Conservation (phyloP, 2,329 filamentous ascomycete species). For the Coniosporium uncinatum region DNA sequence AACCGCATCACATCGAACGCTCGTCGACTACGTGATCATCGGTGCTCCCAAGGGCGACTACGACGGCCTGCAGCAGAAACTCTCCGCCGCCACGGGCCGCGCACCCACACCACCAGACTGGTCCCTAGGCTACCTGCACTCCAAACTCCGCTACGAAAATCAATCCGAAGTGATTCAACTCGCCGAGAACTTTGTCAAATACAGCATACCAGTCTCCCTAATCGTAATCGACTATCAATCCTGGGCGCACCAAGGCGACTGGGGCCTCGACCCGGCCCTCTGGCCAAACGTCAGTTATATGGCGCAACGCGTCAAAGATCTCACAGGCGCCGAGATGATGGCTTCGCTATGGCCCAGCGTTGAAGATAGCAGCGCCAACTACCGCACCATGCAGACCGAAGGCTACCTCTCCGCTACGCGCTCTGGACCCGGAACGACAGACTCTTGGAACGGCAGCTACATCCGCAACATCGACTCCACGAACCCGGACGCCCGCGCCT, state of each 20-base stretch:
- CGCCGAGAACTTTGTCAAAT: constrained; percentile 19
- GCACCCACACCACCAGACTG: constrained; percentile 19
- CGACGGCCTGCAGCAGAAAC: constrained; percentile 16
- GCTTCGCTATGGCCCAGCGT: constrained; percentile 22
- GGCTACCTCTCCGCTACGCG: constrained; percentile 18
- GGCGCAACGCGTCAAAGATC: constrained; percentile 16
- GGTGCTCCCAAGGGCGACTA: constrained; percentile 19
- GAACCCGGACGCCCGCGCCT: constrained; percentile 19
- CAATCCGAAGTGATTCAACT: constrained; percentile 19
- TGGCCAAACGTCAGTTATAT: constrained; percentile 20
- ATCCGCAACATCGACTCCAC: constrained; percentile 23
- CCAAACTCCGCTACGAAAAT: constrained; percentile 22
- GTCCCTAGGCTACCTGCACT: constrained; percentile 21
- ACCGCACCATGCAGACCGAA: constrained; percentile 16
- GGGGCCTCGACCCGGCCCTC: constrained; percentile 17
- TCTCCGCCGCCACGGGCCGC: constrained; percentile 18
- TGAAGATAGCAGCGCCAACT: constrained; percentile 18
- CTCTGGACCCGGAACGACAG: constrained; percentile 18
- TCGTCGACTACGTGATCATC: constrained; percentile 22
- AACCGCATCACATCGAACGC: constrained; percentile 18
- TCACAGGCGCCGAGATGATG: constrained; percentile 25
- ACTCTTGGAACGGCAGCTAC: constrained; percentile 21
- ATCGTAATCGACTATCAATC: constrained; percentile 22
- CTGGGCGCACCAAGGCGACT: constrained; percentile 23
- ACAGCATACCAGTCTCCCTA: constrained; percentile 20